Evolutionary conservation across 768 basidiomycete genomes (phyloP).

Genomic region (Boletus sp.): DNA sequence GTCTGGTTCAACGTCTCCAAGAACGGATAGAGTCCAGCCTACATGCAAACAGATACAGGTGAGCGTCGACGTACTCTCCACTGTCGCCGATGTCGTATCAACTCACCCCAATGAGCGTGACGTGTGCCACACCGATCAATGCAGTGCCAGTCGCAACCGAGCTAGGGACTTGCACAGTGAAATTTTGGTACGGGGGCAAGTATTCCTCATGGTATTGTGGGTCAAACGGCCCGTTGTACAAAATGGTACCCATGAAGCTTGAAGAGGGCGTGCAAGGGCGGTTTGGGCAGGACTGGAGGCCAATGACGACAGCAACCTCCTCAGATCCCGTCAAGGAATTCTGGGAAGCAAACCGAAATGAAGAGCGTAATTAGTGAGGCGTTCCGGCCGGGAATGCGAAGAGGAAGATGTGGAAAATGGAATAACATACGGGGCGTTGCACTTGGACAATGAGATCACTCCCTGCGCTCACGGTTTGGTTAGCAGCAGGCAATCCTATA

Average conservation of each 20-base stretch:
- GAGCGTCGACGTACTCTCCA: neutral
- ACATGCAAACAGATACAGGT: neutral
- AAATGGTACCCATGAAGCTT: slow-evolving; percentile 39
- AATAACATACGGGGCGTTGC: slow-evolving; percentile 43
- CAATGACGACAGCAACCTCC: slow-evolving; percentile 49
- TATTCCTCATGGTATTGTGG: slow-evolving; percentile 34
- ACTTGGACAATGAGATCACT: slow-evolving; percentile 42
- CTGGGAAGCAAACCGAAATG: slow-evolving; percentile 17
- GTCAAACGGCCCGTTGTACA: slow-evolving; percentile 46
- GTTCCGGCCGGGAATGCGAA: neutral
- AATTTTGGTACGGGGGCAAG: slow-evolving; percentile 44
- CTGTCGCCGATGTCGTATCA: neutral
- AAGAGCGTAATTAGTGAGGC: neutral
- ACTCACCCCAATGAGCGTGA: slow-evolving; percentile 43
- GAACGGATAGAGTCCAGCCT: slow-evolving; percentile 35
- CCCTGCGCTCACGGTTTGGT: slow-evolving; percentile 37
- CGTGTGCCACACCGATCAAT: slow-evolving; percentile 37
- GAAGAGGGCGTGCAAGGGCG: slow-evolving; percentile 25
- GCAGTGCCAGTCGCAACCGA: slow-evolving; percentile 29
- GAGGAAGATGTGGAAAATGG: neutral
- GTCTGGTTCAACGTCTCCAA: slow-evolving; percentile 36
- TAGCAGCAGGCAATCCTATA: slow-evolving; percentile 39
- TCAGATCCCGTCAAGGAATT: slow-evolving; percentile 37
- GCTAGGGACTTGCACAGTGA: slow-evolving; percentile 41
- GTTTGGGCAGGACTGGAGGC: slow-evolving; percentile 38